A percentile compares a stretch with the other conserved stretches of the same genome.
phyloP scores from a whole-genome alignment of 2,329 filamentous ascomycete species.

The Monilinia vaccinii-corymbosi region DNA sequence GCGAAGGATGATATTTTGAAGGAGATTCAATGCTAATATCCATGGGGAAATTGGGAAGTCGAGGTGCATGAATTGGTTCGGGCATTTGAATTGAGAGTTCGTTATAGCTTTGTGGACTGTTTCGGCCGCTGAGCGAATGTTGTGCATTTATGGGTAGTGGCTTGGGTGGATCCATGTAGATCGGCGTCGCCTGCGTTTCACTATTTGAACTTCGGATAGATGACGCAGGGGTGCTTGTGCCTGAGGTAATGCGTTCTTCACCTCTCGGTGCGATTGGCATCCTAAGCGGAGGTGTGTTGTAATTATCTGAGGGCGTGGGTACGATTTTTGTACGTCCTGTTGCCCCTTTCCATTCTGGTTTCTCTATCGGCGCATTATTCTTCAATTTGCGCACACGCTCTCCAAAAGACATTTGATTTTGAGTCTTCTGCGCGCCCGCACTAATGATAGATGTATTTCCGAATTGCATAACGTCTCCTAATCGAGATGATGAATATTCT shows the following conservation, averaged over 20 bases:
- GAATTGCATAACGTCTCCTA: slow-evolving; percentile 13
- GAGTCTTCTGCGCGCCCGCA: slow-evolving; percentile 26
- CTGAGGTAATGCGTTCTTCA: slow-evolving; percentile 31
- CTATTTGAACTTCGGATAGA: slow-evolving; percentile 18
- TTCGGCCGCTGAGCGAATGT: slow-evolving; percentile 12
- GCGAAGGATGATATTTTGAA: neutral
- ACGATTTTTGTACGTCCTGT: slow-evolving; percentile 60
- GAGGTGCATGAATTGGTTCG: neutral
- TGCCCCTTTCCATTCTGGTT: slow-evolving; percentile 62
- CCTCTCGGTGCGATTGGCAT: slow-evolving; percentile 40
- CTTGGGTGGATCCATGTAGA: slow-evolving; percentile 11
- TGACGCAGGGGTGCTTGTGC: slow-evolving; percentile 19
- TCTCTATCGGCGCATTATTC: slow-evolving; percentile 23
- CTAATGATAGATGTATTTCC: slow-evolving; percentile 22
- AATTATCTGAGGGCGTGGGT: slow-evolving; percentile 53
- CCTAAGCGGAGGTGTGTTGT: slow-evolving; percentile 45
- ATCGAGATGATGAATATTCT: slow-evolving; percentile 32
- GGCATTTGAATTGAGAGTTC: neutral
- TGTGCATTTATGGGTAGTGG: slow-evolving; percentile 16
- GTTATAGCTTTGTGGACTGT: slow-evolving; percentile 12
- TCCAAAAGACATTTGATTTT: slow-evolving; percentile 32
- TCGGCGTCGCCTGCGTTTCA: slow-evolving; percentile 25
- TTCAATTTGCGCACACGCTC: slow-evolving; percentile 39
- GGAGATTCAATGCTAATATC: neutral
- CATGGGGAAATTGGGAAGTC: neutral